Conservation (phyloP, 2,329 filamentous ascomycete genomes). For the Fusarium robinianum region DNA sequence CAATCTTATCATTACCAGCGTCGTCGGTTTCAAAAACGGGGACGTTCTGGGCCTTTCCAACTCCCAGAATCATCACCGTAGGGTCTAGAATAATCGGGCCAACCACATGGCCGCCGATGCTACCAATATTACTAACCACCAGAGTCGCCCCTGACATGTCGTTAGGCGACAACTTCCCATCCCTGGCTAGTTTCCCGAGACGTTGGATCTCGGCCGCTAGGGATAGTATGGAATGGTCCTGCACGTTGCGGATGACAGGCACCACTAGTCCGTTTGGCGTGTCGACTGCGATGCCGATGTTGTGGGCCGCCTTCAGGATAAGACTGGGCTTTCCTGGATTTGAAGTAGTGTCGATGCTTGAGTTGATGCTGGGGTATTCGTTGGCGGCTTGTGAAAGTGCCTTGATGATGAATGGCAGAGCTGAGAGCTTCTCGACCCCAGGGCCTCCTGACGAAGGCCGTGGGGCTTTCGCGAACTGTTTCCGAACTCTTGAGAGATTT, state of each 20-base stretch:
- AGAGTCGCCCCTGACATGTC: slow-evolving; percentile 8
- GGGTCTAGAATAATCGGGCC: neutral
- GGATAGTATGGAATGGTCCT: slow-evolving; percentile 6
- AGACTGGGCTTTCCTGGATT: neutral
- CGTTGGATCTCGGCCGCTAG: slow-evolving; percentile 3
- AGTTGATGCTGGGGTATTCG: slow-evolving; percentile 5
- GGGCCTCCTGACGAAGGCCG: neutral
- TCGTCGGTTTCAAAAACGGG: slow-evolving; percentile 1
- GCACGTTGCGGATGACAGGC: slow-evolving; percentile 12
- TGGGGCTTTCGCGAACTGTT: neutral
- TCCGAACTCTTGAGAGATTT: neutral
- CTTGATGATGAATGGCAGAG: slow-evolving; percentile 11
- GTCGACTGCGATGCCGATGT: slow-evolving; percentile 16
- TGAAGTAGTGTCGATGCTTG: neutral
- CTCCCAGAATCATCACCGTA: neutral
- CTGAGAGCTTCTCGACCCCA: neutral
- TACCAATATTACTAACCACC: slow-evolving; percentile 7
- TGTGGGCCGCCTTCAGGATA: slow-evolving; percentile 3
- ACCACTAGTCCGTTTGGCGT: slow-evolving; percentile 13
- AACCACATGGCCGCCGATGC: slow-evolving; percentile 5
- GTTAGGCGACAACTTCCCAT: neutral
- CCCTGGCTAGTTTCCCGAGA: neutral
- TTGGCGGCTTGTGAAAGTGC: slow-evolving; percentile 8
- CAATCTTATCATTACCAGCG: neutral
- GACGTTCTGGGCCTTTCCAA: neutral